These are phyloP conservation scores for Triticum monococcum DNA, from an alignment of 176 grass and related monocot genomes.

Conservation along the genomic window DNA sequence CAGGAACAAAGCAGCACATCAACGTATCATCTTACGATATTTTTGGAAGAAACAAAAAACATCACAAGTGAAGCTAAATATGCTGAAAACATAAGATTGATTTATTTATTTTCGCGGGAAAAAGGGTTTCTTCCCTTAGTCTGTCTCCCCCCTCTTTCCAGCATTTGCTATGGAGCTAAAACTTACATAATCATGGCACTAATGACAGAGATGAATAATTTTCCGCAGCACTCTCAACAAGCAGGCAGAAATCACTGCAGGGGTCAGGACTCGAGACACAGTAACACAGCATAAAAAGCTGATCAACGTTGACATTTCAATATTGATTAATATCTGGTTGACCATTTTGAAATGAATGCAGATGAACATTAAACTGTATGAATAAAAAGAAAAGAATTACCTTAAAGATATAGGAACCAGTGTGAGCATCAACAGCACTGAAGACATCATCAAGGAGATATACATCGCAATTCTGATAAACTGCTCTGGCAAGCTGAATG, in stretches of 20 bases:
- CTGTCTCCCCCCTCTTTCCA: not conserved
- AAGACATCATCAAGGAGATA: slow-evolving; percentile 84
- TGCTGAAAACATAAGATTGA: not conserved
- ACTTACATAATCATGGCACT: not conserved
- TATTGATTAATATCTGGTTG: not conserved
- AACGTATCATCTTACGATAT: not conserved
- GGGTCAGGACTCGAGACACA: not conserved
- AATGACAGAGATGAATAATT: not conserved
- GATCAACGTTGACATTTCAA: not conserved
- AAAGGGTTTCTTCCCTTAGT: not conserved
- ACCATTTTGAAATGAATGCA: not conserved
- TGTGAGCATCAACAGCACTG: slow-evolving; percentile 80
- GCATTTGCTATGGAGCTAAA: not conserved
- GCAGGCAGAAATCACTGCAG: not conserved
- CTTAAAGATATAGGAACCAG: slow-evolving; percentile 70
- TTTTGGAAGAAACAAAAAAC: not conserved
- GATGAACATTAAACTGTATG: not conserved
- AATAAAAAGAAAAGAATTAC: not conserved
- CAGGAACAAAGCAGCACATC: not conserved
- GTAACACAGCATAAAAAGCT: not conserved
- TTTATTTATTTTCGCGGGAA: not conserved
- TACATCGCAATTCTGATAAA: slow-evolving; percentile 66
- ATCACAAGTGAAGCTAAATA: not conserved
- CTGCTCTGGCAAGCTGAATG: slow-evolving; percentile 70
- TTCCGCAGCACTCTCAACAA: not conserved